These are phyloP conservation scores for Ganoderma sinense DNA, from an alignment of 1,284 basidiomycete genomes.

Conservation along the genomic window DNA sequence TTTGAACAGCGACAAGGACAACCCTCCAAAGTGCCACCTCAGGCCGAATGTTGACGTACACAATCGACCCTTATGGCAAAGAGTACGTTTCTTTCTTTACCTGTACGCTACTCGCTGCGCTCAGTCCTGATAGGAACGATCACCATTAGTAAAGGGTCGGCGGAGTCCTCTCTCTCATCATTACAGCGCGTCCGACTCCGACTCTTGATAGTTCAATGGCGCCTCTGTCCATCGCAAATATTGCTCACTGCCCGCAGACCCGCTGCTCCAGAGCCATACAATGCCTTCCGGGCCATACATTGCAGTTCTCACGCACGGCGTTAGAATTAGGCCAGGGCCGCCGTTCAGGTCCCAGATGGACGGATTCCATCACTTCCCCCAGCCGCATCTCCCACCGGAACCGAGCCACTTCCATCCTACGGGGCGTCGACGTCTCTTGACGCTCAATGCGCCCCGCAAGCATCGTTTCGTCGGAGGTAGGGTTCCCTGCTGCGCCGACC, in stretches of 20 bases:
- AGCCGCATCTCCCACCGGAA: conserved; percentile 14
- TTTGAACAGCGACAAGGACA: no score
- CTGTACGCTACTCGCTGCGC: not conserved
- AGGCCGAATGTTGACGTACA: not conserved
- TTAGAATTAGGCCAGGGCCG: conserved; percentile 16
- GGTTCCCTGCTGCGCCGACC: not conserved
- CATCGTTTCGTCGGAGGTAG: conserved; percentile 13
- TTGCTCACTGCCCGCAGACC: not conserved
- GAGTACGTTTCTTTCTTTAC: not conserved
- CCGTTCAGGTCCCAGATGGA: conserved; percentile 16
- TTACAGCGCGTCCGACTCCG: not conserved
- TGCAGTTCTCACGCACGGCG: conserved; percentile 14
- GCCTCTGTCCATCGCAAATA: conserved; percentile 1
- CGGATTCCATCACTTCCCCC: conserved; percentile 11
- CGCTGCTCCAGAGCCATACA: not conserved
- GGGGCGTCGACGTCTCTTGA: conserved; percentile 12
- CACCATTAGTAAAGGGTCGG: not conserved
- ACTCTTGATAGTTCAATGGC: not conserved
- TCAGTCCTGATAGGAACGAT: not conserved
- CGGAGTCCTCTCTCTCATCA: not conserved
- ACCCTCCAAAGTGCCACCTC: no score
- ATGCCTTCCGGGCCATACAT: not conserved
- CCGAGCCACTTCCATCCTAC: conserved; percentile 19
- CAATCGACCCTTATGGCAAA: not conserved
- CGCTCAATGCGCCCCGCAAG: conserved; percentile 12